Conservation (phyloP, 2,329 filamentous ascomycete species). For the Hirsutella minnesotensis region DNA sequence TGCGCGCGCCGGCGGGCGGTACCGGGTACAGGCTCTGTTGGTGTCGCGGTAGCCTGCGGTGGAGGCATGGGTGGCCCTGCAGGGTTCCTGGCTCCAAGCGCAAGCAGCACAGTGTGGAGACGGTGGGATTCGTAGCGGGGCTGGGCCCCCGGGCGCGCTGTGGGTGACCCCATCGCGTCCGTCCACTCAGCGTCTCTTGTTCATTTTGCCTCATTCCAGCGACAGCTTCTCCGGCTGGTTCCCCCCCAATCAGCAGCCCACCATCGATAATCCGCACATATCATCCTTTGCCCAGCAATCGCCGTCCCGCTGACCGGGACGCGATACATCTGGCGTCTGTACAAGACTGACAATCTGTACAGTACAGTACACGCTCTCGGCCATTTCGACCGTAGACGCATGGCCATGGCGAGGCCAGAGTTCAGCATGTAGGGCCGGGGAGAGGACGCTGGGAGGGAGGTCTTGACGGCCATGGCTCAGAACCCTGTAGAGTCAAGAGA, state of each 20-base stretch:
- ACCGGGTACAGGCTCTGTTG: not conserved
- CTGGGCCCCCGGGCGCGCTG: conserved; percentile 1
- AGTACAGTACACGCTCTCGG: not conserved
- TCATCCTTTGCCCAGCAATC: not conserved
- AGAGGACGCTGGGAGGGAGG: too few relatives aligned
- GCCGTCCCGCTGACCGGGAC: not conserved
- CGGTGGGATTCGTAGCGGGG: not conserved
- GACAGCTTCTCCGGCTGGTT: not conserved
- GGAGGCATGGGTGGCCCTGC: not conserved
- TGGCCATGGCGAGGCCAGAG: too few relatives aligned
- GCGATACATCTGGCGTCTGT: not conserved
- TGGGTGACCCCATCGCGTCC: not conserved
- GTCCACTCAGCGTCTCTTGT: conserved; percentile 2
- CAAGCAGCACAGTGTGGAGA: conserved; percentile 1
- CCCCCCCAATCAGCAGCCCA: conserved; percentile 1
- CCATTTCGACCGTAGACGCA: too few relatives aligned
- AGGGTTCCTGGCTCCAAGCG: not conserved
- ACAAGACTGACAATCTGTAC: not conserved
- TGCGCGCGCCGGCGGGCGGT: not conserved
- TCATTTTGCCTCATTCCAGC: conserved; percentile 4
- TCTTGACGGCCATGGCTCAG: too few relatives aligned
- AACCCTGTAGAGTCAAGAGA: too few relatives aligned
- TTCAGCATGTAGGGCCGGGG: too few relatives aligned
- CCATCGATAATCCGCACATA: not conserved
- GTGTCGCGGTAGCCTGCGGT: not conserved